Base-by-base conservation (phyloP, 352 stramenopile species). In the Phytopythium chamaehyphon region DNA sequence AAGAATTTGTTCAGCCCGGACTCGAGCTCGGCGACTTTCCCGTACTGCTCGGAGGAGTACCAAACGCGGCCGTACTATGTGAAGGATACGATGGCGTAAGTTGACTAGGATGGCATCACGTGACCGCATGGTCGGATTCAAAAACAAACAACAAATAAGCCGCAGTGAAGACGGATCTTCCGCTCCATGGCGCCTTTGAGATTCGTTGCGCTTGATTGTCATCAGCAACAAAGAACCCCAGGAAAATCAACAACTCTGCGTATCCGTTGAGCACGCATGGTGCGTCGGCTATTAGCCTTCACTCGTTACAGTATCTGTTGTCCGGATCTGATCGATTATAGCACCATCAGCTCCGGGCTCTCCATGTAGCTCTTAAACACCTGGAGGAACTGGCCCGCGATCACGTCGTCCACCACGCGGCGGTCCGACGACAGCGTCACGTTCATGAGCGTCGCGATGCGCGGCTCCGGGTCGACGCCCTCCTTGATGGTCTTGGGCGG, bases 311-410 rank as follows among this genome's bases (percentile, higher is more conserved):
- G 28, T 33, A 10, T 33, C 28, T 5, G 5, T 33, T 9, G 28
- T 9, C 28, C 5, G 28, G 9, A 33, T 33, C 28, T 10, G 28
- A 33, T 33, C 28, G 28, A 47, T 64, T 81, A 89, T 58, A 89
- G 70, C 42, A 79, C 55, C 62, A 90, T 64, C 19, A 98, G 80
- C 66, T 98, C 90, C 6, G 97, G 97, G 61, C 95, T 89, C 64
- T 90, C 88, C 81, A 99, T 97, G 76, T 99, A 99, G 45, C 90
- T 75, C 68, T 97, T 96, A 64, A 99, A 98, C 18, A 77, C 76
- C 60, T 98, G 85, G 57, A 99, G 67, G 78, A 99, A 99, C 59
- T 98, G 84, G 21, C 88, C 86, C 2, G 94, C 95, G 47, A 98
- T 90, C 22, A 97, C 86, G 64, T 98, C 96, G 76, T 99, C 97